phyloP scores from a whole-genome alignment of 805 yeast genomes.

The Hermanozyma aechmeae region DNA sequence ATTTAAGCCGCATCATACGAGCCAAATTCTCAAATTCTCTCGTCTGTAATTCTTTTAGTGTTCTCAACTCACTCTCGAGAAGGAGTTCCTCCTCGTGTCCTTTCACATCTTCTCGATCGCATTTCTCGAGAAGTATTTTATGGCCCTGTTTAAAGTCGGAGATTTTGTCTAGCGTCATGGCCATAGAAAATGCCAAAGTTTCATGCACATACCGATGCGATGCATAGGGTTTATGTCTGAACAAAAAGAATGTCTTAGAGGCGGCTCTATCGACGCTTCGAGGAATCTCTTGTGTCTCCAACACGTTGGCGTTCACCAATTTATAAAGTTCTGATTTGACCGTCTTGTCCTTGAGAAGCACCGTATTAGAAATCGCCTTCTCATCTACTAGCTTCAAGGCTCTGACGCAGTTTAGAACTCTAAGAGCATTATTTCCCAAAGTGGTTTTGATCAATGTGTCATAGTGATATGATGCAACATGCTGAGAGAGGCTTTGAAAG shows the following conservation, averaged over 20 bases:
- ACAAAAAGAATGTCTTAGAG: conserved; percentile 74
- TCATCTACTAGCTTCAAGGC: conserved; percentile 71
- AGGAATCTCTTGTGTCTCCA: conserved; percentile 91
- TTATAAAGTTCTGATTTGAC: conserved; percentile 64
- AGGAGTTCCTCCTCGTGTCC: conserved; percentile 72
- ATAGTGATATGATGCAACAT: conserved; percentile 39
- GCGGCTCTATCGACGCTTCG: conserved; percentile 89
- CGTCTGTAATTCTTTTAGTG: conserved; percentile 51
- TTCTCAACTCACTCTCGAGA: conserved; percentile 65
- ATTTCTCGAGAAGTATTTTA: conserved; percentile 62
- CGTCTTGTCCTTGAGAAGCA: conserved; percentile 68
- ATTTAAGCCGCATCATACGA: conserved; percentile 45
- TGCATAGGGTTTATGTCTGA: conserved; percentile 46
- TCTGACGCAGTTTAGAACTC: conserved; percentile 72
- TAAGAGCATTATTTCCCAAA: conserved; percentile 56
- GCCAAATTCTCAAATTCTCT: conserved; percentile 47
- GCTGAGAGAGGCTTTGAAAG: conserved; percentile 38
- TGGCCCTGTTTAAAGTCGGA: conserved; percentile 50
- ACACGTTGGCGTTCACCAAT: conserved; percentile 57
- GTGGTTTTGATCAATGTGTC: conserved; percentile 53
- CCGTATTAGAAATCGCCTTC: conserved; percentile 65
- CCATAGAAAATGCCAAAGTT: conserved; percentile 45
- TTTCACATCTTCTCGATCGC: conserved; percentile 83
- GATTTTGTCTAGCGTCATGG: conserved; percentile 39
- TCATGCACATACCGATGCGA: conserved; percentile 27